phyloP scores from a whole-genome alignment of 352 stramenopile genomes.

The Phytophthora pinifolia region DNA sequence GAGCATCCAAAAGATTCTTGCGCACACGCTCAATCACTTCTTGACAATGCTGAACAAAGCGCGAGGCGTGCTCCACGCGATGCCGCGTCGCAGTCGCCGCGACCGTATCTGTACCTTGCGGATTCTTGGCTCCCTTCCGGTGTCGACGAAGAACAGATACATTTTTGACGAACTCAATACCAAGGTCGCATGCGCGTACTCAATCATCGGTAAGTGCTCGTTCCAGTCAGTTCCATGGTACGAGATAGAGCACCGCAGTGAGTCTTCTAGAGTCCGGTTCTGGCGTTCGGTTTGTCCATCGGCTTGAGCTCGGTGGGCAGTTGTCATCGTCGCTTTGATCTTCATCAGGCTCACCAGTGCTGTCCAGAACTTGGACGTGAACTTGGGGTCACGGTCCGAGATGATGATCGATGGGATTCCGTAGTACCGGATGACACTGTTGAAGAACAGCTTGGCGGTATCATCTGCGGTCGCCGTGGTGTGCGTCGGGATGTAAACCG shows the following conservation, averaged over 20 bases:
- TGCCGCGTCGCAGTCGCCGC: not conserved
- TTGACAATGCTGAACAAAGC: constrained; percentile 7
- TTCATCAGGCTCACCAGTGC: not conserved
- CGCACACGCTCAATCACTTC: constrained; percentile 2
- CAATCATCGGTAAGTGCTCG: not conserved
- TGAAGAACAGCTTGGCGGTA: constrained; percentile 12
- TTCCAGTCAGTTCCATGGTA: not conserved
- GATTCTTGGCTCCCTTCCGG: not conserved
- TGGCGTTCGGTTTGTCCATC: constrained; percentile 13
- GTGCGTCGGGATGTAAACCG: constrained; percentile 17
- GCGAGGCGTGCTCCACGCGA: constrained; percentile 5
- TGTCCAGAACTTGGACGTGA: constrained; percentile 16
- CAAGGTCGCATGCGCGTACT: constrained; percentile 8
- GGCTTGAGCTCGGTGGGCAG: constrained; percentile 8
- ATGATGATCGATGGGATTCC: constrained; percentile 11
- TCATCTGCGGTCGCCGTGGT: constrained; percentile 10
- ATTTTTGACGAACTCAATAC: constrained; percentile 5
- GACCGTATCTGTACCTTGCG: not conserved
- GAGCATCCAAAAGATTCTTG: constrained; percentile 2
- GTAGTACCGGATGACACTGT: constrained; percentile 15
- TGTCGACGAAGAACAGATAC: constrained; percentile 1
- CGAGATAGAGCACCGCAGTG: constrained; percentile 6
- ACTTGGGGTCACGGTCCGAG: constrained; percentile 21
- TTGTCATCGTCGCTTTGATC: constrained; percentile 4
- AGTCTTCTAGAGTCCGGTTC: constrained; percentile 9